These are phyloP conservation scores for Blastobotrys serpentis DNA, from an alignment of 1,139 yeast species.

Conservation along the genomic window DNA sequence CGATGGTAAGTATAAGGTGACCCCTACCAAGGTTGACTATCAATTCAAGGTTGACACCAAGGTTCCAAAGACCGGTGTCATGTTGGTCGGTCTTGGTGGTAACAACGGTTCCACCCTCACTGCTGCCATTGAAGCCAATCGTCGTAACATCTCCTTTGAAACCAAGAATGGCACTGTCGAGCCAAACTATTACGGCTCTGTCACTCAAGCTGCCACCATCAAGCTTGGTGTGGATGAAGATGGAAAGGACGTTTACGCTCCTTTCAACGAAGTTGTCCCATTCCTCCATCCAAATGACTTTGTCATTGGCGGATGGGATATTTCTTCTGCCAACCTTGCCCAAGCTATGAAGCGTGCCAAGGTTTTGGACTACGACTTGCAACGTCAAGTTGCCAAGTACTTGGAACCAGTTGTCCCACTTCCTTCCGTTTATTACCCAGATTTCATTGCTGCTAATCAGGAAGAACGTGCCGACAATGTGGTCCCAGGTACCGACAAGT, in stretches of 20 bases:
- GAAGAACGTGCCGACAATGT: conserved; percentile 88
- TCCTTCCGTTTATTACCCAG: conserved; percentile 90
- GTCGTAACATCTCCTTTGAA: conserved; percentile 71
- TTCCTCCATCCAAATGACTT: conserved; percentile 88
- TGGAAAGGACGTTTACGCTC: conserved; percentile 89
- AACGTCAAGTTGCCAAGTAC: conserved; percentile 67
- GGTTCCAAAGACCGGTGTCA: conserved; percentile 82
- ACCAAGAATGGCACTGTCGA: conserved; percentile 77
- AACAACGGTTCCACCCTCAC: conserved; percentile 92
- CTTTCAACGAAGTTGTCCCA: conserved; percentile 86
- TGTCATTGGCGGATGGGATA: conserved; percentile 95
- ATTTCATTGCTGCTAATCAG: conserved; percentile 94
- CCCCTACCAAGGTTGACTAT: conserved; percentile 71
- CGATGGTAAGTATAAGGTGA: conserved; percentile 61
- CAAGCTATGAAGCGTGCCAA: conserved; percentile 82
- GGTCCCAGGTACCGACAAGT: conserved; percentile 68
- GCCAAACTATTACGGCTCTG: conserved; percentile 94
- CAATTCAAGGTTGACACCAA: conserved; percentile 82
- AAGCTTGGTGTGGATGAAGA: conserved; percentile 80
- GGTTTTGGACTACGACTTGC: conserved; percentile 84
- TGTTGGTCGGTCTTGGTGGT: conserved; percentile 95
- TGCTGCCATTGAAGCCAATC: conserved; percentile 84
- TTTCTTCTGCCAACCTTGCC: conserved; percentile 65
- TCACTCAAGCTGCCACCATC: conserved; percentile 87
- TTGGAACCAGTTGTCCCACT: conserved; percentile 67